Percentiles rank a stretch among this genome's conserved stretches.
Conservation (phyloP, 1,284 basidiomycete species). For the Agroathelia rolfsii region DNA sequence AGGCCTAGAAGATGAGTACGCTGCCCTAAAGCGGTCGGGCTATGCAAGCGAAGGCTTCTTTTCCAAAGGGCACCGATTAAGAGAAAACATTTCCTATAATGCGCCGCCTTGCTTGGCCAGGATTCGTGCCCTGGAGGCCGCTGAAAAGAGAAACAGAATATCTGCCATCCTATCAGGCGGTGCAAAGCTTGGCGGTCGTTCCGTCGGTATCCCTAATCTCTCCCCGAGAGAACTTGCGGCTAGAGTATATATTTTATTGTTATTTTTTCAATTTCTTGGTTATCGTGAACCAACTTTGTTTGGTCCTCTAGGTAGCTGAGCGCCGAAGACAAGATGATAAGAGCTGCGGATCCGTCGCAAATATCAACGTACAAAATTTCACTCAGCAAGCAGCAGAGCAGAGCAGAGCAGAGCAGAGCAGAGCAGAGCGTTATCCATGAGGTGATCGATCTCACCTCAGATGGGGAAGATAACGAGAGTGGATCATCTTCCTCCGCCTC, state of each 20-base stretch:
- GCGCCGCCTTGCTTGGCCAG: conserved; percentile 55
- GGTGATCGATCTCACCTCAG: conserved; percentile 50
- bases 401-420: too few relatives aligned
- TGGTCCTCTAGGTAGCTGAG: conserved; percentile 62
- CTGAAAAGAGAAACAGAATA: conserved; percentile 54
- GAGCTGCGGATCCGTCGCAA: conserved; percentile 57
- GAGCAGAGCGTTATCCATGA: conserved; percentile 53
- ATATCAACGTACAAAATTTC: too few relatives aligned
- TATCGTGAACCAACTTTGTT: conserved; percentile 1
- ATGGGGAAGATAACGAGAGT: conserved; percentile 22
- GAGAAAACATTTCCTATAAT: conserved; percentile 51
- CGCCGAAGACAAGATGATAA: conserved; percentile 63
- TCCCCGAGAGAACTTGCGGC: conserved; percentile 67
- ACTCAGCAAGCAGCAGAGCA: too few relatives aligned
- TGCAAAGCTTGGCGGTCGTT: conserved; percentile 42
- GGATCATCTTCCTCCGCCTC: conserved; percentile 18
- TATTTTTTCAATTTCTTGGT: conserved; percentile 4
- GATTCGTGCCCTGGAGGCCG: conserved; percentile 61
- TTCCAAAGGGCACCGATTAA: conserved; percentile 56
- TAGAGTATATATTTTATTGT: too few relatives aligned
- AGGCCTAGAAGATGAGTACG: conserved; percentile 74
- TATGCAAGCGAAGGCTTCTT: conserved; percentile 75
- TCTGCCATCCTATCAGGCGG: conserved; percentile 42
- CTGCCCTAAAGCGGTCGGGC: conserved; percentile 62
- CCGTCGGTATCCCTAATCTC: conserved; percentile 27